Evolutionary conservation across 2,329 filamentous ascomycete genomes (phyloP).

Genomic region (Penicillium glabrum): DNA sequence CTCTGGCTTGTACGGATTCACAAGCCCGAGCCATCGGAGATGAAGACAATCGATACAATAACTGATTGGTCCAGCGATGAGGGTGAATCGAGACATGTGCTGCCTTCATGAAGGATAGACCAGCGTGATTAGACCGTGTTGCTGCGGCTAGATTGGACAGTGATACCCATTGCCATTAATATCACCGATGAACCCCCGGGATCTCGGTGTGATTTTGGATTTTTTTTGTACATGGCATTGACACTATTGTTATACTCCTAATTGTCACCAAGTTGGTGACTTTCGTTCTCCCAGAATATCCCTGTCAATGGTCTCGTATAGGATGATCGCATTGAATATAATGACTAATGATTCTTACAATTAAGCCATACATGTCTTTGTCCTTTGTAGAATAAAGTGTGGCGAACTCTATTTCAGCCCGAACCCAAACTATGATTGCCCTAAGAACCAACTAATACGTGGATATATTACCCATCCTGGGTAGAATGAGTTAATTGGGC

Average conservation of each 20-base stretch:
- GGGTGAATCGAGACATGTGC: background rate
- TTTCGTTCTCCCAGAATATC: background rate
- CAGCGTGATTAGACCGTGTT: background rate
- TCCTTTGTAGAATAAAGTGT: too few relatives aligned
- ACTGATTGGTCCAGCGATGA: background rate
- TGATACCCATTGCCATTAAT: background rate
- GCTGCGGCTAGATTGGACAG: background rate
- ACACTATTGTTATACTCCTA: background rate
- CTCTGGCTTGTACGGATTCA: slow-evolving; percentile 63
- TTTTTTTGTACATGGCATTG: background rate
- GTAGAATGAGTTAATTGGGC: too few relatives aligned
- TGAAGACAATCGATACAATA: background rate
- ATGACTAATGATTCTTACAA: too few relatives aligned
- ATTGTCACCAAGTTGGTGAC: background rate
- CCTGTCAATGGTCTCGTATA: background rate
- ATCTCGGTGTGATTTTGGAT: background rate
- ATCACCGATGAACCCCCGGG: background rate
- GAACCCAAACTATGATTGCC: too few relatives aligned
- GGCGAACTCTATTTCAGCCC: too few relatives aligned
- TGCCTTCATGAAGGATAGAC: background rate
- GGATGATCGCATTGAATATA: background rate
- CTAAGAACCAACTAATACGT: too few relatives aligned
- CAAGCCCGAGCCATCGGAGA: slow-evolving; percentile 53
- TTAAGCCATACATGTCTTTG: too few relatives aligned
- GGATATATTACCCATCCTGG: too few relatives aligned